A percentile compares a stretch with the other conserved stretches of the same genome.
Conservation (phyloP, 768 basidiomycete genomes). For the Boletus eberwhitei region DNA sequence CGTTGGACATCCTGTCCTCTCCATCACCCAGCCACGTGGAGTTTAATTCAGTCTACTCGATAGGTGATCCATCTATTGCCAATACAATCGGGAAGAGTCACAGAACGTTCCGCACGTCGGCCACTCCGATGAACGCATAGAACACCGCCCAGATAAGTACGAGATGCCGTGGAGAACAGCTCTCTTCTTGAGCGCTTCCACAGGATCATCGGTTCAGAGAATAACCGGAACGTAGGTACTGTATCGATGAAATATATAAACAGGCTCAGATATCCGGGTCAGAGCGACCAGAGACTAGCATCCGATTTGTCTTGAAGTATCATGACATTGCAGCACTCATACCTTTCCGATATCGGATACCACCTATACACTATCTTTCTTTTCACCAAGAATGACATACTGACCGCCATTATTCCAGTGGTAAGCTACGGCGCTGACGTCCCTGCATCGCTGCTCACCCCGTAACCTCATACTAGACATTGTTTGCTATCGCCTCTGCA, state of each 20-base stretch:
- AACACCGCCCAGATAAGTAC: not conserved
- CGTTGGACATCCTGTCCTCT: too few species aligned
- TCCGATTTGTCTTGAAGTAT: not conserved
- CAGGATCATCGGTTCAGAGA: not conserved
- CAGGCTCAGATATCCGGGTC: not conserved
- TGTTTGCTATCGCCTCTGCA: conserved; percentile 34
- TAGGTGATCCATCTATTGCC: not conserved
- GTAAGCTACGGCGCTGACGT: conserved; percentile 28
- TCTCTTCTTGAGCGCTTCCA: not conserved
- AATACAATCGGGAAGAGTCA: not conserved
- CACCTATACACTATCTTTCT: conserved; percentile 34
- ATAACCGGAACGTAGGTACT: conserved; percentile 2
- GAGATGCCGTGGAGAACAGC: not conserved
- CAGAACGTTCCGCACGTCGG: too few species aligned
- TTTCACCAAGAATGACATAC: conserved; percentile 46
- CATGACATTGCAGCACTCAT: conserved; percentile 20
- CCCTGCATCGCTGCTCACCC: not conserved
- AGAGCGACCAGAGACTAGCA: not conserved
- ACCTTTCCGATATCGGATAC: conserved; percentile 14
- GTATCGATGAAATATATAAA: conserved; percentile 7
- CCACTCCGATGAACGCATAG: too few species aligned
- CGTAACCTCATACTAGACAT: conserved; percentile 19
- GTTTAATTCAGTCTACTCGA: not conserved
- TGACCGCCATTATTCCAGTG: conserved; percentile 45
- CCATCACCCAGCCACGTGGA: too few species aligned